Evolutionary conservation across 345 rosid species (phyloP), one percentile per base, ranked within the genome.

Genomic region (Gossypioides kirkii): DNA sequence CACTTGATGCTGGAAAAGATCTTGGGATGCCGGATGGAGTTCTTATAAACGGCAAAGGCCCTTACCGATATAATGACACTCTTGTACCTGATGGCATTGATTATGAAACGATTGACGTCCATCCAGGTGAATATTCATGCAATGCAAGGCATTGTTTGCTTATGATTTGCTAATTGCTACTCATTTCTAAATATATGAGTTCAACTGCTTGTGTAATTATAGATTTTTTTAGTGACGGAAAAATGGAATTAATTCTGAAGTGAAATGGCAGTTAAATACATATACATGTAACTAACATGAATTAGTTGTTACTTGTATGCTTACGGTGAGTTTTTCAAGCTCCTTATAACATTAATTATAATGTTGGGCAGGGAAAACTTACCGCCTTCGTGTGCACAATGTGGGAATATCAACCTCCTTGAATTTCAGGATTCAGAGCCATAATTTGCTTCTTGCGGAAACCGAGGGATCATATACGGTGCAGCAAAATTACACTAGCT

Each of bases 11-110:
- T 8, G 98, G 99, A 68, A 88, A 90, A 80, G 98, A 80, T 76
- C 91, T 93, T 20, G 99, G 95, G 80, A 92, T 93, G 91, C 99
- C 99, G 0, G 85, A 96, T 77, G 99, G 99, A 0, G 99, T 96
- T 83, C 91, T 96, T 47, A 91, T 96, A 49, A 96, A 96, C 61
- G 99, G 99, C 23, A 96, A 93, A 83, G 99, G 99, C 58, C 99
- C 99, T 77, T 96, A 90, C 54, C 89, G 77, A 59, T 96, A 96
- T 81, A 96, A 93, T 78, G 59, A 71, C 1, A 96, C 98, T n/a
- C 89, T 93, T 75, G 97, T 93, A 67, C 85, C 93, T 0, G 95
- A 87, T 61, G 84, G 84, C 59, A 91, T 93, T 66, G 97, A 90
- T 56, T 82, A 77, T 52, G 98, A 86, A 82, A 93, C 90, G 4